Percentiles rank a stretch among this genome's conserved stretches.
Conservation (phyloP, 306 rosid genomes). For the Adenanthera pavonina region DNA sequence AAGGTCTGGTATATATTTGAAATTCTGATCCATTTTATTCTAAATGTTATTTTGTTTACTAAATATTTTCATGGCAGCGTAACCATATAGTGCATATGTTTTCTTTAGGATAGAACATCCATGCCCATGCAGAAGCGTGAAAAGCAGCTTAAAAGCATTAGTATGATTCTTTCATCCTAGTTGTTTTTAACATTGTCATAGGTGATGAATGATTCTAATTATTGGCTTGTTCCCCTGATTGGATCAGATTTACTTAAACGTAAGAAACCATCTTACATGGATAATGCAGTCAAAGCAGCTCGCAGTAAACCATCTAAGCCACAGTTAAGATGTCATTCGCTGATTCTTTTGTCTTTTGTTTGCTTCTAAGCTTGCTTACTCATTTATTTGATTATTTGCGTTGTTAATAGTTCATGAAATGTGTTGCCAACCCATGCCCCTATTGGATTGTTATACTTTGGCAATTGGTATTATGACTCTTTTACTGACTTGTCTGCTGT, state of each 20-base stretch:
- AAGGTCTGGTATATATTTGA: constrained; percentile 64
- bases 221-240: constrained; percentile 38
- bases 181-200: constrained; percentile 15
- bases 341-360: neutral
- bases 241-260: constrained; percentile 80
- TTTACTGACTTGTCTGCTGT: constrained; percentile 42
- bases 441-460: constrained; percentile 12
- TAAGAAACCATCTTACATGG: constrained; percentile 79
- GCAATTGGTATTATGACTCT: constrained; percentile 28
- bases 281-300: constrained; percentile 71
- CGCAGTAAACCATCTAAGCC: constrained; percentile 79
- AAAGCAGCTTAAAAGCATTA: constrained; percentile 89
- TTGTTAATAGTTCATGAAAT: constrained; percentile 17
- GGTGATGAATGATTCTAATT: constrained; percentile 34
- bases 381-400: constrained; percentile 22
- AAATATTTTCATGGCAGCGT: constrained; percentile 26
- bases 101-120: constrained; percentile 77
- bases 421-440: constrained; percentile 34
- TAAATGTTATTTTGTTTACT: neutral
- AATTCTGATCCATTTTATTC: constrained; percentile 37
- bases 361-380: constrained; percentile 29
- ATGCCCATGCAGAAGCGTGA: constrained; percentile 81
- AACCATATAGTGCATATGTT: constrained; percentile 32
- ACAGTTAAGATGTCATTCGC: constrained; percentile 70
- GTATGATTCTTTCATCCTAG: constrained; percentile 55